Evolutionary conservation across 176 grass and related monocot species (phyloP).

Genomic region (Avena atlantica): DNA sequence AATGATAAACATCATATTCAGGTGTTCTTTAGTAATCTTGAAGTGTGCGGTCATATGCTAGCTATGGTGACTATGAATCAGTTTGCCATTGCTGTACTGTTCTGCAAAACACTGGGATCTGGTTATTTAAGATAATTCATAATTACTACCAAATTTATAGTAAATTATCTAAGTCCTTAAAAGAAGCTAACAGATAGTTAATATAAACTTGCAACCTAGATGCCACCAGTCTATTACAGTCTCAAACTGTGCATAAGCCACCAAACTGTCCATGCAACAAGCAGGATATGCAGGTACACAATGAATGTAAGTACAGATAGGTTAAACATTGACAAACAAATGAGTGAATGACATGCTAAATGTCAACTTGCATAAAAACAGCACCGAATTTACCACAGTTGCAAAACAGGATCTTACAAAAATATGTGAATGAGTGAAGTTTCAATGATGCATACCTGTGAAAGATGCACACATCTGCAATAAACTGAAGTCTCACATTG

Average conservation of each 20-base stretch:
- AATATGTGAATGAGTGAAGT: conserved; percentile 12
- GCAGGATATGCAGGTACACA: conserved; percentile 12
- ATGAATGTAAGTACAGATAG: conserved; percentile 20
- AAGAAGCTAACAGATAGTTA: background rate
- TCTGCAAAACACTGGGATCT: conserved; percentile 9
- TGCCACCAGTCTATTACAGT: conserved; percentile 8
- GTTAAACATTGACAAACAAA: conserved; percentile 25
- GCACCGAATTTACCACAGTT: conserved; percentile 19
- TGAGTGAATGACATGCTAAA: background rate
- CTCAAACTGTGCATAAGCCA: conserved; percentile 13
- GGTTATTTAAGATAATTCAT: conserved; percentile 23
- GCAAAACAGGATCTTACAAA: background rate
- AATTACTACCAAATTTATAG: conserved; percentile 20
- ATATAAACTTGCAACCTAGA: conserved; percentile 21
- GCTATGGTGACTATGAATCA: background rate
- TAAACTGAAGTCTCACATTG: conserved; percentile 87
- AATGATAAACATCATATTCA: conserved; percentile 4
- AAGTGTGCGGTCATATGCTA: background rate
- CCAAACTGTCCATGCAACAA: conserved; percentile 5
- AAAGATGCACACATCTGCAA: conserved; percentile 98
- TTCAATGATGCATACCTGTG: conserved; percentile 63
- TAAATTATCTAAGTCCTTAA: background rate
- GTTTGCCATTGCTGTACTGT: conserved; percentile 6
- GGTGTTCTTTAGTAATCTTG: background rate
- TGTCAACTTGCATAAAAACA: conserved; percentile 29